A percentile compares a stretch with the other conserved stretches of the same genome.
These are phyloP conservation scores for Populus tomentosa DNA, from an alignment of 441 rosid genomes.

Conservation along the genomic window DNA sequence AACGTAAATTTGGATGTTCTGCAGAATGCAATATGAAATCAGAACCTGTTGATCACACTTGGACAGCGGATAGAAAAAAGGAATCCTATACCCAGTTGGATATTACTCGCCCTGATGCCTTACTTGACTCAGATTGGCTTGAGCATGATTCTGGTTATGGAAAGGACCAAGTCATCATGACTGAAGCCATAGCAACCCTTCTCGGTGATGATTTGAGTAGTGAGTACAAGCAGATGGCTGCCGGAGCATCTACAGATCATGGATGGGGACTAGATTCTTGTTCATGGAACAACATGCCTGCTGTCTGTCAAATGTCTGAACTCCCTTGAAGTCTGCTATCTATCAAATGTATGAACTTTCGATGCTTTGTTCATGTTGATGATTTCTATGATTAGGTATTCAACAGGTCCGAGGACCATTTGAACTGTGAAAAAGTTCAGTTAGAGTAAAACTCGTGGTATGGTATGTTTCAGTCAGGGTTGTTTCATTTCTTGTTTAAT, in stretches of 20 bases:
- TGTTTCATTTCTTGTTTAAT: constrained; percentile 16
- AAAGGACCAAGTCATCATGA: constrained; percentile 51
- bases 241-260: constrained; percentile 47
- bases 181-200: constrained; percentile 59
- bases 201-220: constrained; percentile 71
- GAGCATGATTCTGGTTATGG: constrained; percentile 52
- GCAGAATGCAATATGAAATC: constrained; percentile 46
- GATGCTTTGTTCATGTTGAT: constrained; percentile 22
- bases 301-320: constrained; percentile 74
- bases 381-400: constrained; percentile 23
- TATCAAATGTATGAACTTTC: not conserved
- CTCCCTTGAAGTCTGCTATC: constrained; percentile 41
- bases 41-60: constrained; percentile 42
- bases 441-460: constrained; percentile 16
- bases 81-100: constrained; percentile 32
- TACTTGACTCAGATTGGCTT: constrained; percentile 73
- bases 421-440: constrained; percentile 14
- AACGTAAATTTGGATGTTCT: constrained; percentile 5
- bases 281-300: constrained; percentile 86
- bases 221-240: constrained; percentile 52
- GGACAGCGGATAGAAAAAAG: constrained; percentile 46
- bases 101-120: constrained; percentile 50
- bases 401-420: constrained; percentile 11
- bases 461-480: constrained; percentile 17
- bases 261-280: constrained; percentile 65